phyloP scores from a whole-genome alignment of 164 flowering plant genomes.

The Magnolia changhungtana region DNA sequence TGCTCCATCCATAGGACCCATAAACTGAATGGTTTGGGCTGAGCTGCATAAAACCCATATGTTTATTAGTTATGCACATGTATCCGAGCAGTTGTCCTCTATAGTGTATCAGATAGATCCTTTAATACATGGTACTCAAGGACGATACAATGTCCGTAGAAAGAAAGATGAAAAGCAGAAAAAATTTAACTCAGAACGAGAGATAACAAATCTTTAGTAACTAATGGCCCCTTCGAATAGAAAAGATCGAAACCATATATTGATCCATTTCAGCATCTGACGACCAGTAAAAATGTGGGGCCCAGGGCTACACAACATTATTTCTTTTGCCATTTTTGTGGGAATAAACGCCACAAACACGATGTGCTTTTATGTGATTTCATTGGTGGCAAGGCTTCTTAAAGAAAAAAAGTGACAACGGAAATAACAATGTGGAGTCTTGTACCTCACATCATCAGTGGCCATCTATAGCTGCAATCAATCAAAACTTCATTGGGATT shows the following conservation, averaged over 20 bases:
- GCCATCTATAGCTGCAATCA: not conserved
- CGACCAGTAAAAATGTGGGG: not conserved
- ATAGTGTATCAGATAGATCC: not conserved
- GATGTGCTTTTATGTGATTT: not conserved
- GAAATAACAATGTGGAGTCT: not conserved
- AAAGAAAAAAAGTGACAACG: not conserved
- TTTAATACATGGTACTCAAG: not conserved
- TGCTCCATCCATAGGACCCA: not conserved
- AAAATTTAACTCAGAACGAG: not conserved
- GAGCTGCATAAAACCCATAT: not conserved
- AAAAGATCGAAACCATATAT: not conserved
- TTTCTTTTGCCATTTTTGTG: not conserved
- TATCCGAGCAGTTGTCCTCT: not conserved
- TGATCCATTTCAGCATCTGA: not conserved
- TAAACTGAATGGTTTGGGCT: not conserved
- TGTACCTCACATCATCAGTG: not conserved
- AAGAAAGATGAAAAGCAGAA: too few relatives aligned
- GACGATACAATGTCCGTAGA: not conserved
- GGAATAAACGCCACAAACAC: not conserved
- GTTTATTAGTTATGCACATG: not conserved
- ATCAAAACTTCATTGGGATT: not conserved
- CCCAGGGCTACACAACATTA: not conserved
- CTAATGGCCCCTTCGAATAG: not conserved
- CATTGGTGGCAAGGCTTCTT: not conserved
- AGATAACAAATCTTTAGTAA: not conserved